phyloP scores from a whole-genome alignment of 805 yeast genomes.

The Cyberlindnera maritima region DNA sequence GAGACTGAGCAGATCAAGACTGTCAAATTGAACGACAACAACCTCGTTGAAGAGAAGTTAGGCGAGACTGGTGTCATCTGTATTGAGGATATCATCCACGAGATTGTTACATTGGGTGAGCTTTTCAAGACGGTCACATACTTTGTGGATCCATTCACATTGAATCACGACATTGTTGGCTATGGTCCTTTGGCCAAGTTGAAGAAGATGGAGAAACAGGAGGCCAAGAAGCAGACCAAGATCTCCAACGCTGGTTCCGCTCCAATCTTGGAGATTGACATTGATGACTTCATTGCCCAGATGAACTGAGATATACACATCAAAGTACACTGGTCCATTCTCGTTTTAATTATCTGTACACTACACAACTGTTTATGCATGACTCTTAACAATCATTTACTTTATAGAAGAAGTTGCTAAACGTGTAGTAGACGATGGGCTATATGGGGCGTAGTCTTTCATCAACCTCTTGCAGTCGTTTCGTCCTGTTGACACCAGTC shows the following conservation, averaged over 20 bases:
- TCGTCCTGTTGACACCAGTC: too few relatives aligned
- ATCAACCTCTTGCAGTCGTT: too few relatives aligned
- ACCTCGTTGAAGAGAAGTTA: slow-evolving; percentile 67
- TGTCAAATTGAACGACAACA: slow-evolving; percentile 67
- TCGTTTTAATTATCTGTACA: background rate
- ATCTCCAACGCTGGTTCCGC: slow-evolving; percentile 61
- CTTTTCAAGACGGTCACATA: slow-evolving; percentile 56
- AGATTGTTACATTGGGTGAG: slow-evolving; percentile 60
- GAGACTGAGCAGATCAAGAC: slow-evolving; percentile 34
- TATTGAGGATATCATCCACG: slow-evolving; percentile 78
- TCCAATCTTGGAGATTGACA: slow-evolving; percentile 67
- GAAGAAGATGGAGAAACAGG: slow-evolving; percentile 56
- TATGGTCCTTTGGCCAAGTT: slow-evolving; percentile 72
- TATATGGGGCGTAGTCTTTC: background rate
- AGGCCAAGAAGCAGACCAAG: slow-evolving; percentile 42
- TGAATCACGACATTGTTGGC: slow-evolving; percentile 69
- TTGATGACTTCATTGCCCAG: slow-evolving; percentile 63
- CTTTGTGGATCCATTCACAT: slow-evolving; percentile 68
- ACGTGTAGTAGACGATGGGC: too few relatives aligned
- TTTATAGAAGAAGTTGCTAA: too few relatives aligned
- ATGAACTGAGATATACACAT: slow-evolving; percentile 45
- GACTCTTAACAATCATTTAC: background rate
- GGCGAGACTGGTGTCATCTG: slow-evolving; percentile 72
- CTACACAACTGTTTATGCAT: slow-evolving; percentile 2
- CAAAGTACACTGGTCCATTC: too few relatives aligned